Evolutionary conservation across 2,329 filamentous ascomycete genomes (phyloP).

Genomic region (Phialemonium atrogriseum): DNA sequence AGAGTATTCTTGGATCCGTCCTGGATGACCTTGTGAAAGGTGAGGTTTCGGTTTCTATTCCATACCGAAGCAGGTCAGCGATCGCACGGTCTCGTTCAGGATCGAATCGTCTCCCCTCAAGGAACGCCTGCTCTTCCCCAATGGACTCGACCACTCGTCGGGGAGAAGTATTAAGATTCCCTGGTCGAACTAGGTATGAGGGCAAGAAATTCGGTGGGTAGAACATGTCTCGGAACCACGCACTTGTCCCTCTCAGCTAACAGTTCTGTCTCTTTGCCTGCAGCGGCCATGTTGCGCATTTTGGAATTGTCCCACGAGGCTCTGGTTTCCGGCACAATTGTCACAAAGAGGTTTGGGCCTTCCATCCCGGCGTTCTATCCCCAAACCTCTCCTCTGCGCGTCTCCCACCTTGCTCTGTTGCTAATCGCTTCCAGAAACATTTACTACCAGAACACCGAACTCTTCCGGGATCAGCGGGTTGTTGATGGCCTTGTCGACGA

Average conservation of each 20-base stretch:
- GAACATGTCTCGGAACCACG: no score
- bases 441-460: constrained; percentile 66
- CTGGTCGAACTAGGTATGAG: constrained; percentile 37
- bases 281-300: constrained; percentile 50
- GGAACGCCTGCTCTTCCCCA: no score
- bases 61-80: constrained; percentile 26
- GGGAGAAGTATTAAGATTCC: constrained; percentile 27
- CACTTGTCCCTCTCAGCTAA: neutral
- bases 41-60: constrained; percentile 36
- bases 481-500: constrained; percentile 70
- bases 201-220: constrained; percentile 42
- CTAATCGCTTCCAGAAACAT: constrained; percentile 52
- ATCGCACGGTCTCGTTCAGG: constrained; percentile 2
- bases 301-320: constrained; percentile 53
- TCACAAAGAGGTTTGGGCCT: constrained; percentile 60
- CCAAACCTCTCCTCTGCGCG: no score
- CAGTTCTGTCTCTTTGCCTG: neutral
- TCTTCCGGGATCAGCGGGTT: constrained; percentile 60
- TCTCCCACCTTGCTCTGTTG: neutral
- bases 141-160: no score
- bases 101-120: no score
- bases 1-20: constrained; percentile 44
- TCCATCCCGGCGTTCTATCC: no score
- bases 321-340: constrained; percentile 41
- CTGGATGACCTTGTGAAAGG: constrained; percentile 36